Percentiles rank a stretch among this genome's conserved stretches.
Conservation (phyloP, 2,329 filamentous ascomycete genomes). For the Fusarium succisae region DNA sequence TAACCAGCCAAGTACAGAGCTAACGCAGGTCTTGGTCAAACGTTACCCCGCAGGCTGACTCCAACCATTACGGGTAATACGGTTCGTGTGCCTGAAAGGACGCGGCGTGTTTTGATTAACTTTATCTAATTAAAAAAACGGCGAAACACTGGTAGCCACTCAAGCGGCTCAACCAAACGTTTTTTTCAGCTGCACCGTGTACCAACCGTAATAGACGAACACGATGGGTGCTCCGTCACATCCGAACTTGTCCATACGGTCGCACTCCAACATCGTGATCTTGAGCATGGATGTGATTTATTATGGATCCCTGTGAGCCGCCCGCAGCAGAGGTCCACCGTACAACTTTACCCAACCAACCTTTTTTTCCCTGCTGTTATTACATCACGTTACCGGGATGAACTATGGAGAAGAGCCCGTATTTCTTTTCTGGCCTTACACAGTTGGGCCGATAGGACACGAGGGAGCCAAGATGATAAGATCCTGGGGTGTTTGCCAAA, state of each 20-base stretch:
- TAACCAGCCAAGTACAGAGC: background rate
- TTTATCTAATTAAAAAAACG: background rate
- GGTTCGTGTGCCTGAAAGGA: slow-evolving; percentile 18
- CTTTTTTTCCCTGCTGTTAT: background rate
- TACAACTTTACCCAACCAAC: slow-evolving; percentile 11
- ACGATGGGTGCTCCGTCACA: slow-evolving; percentile 11
- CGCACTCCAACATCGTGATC: slow-evolving; percentile 19
- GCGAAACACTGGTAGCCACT: background rate
- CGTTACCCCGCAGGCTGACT: slow-evolving; percentile 7
- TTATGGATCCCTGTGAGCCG: slow-evolving; percentile 14
- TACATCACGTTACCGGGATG: slow-evolving; percentile 28
- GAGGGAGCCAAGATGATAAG: slow-evolving; percentile 12
- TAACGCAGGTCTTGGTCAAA: background rate
- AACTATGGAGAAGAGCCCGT: slow-evolving; percentile 32
- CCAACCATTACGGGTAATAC: background rate
- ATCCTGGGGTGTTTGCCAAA: background rate
- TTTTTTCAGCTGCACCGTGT: background rate
- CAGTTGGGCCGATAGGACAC: slow-evolving; percentile 18
- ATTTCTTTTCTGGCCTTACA: background rate
- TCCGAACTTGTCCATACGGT: slow-evolving; percentile 14
- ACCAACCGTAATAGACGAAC: slow-evolving; percentile 6
- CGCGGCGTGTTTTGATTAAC: slow-evolving; percentile 13
- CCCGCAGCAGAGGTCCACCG: slow-evolving; percentile 4
- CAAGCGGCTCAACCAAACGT: background rate
- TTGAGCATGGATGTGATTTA: background rate